These are phyloP conservation scores for Metschnikowia chrysomelidarum DNA, from an alignment of 805 yeast species.

Conservation along the genomic window DNA sequence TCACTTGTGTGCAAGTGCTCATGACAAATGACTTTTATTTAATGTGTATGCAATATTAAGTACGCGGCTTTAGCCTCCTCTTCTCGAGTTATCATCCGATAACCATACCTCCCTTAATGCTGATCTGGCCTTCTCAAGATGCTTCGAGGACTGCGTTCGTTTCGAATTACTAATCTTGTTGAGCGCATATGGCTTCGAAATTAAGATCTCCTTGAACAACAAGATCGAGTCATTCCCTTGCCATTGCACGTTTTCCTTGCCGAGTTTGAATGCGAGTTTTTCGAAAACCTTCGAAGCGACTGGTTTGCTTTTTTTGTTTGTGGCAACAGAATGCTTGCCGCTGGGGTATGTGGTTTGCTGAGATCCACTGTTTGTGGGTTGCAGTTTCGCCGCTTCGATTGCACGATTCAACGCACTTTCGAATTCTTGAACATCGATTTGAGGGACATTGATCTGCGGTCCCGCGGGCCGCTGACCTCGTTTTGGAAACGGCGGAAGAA, in stretches of 20 bases:
- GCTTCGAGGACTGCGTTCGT: slow-evolving; percentile 20
- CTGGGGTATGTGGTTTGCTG: neutral
- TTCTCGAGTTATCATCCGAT: slow-evolving; percentile 23
- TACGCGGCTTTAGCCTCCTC: slow-evolving; percentile 28
- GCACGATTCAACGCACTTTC: slow-evolving; percentile 10
- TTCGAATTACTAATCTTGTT: slow-evolving; percentile 27
- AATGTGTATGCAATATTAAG: too few species aligned
- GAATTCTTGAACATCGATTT: slow-evolving; percentile 10
- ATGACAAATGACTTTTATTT: too few species aligned
- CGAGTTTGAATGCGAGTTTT: slow-evolving; percentile 42
- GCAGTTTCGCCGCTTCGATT: slow-evolving; percentile 6
- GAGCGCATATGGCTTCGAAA: slow-evolving; percentile 39
- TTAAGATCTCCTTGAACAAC: slow-evolving; percentile 33
- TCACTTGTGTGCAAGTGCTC: too few species aligned
- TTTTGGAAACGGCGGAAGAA: slow-evolving; percentile 28
- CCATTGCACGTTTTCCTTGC: slow-evolving; percentile 35
- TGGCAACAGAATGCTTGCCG: slow-evolving; percentile 1
- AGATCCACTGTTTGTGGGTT: neutral
- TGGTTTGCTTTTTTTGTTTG: slow-evolving; percentile 6
- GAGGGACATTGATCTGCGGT: slow-evolving; percentile 14
- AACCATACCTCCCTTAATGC: slow-evolving; percentile 30
- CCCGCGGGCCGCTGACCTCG: slow-evolving; percentile 28
- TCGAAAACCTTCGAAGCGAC: slow-evolving; percentile 34
- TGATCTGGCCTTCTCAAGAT: slow-evolving; percentile 22
- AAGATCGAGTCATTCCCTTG: slow-evolving; percentile 43